Evolutionary conservation across 1,139 yeast genomes (phyloP).

Genomic region (Blastobotrys apis): DNA sequence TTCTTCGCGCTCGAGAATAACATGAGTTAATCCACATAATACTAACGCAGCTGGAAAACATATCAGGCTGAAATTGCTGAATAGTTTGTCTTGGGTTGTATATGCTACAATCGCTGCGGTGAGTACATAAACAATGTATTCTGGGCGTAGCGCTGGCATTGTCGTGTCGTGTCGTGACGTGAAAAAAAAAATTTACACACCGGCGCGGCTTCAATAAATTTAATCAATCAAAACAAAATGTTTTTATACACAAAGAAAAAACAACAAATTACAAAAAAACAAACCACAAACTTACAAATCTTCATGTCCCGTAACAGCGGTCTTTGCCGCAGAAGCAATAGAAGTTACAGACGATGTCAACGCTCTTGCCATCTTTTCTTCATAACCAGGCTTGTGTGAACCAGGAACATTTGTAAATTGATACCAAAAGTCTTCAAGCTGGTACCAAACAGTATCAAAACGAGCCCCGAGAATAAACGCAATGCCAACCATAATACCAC

Average conservation of each 20-base stretch:
- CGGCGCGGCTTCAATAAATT: not conserved
- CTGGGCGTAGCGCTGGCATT: not conserved
- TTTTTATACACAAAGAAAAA: too few species aligned
- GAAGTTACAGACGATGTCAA: not conserved
- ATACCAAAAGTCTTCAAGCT: constrained; percentile 16
- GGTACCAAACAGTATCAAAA: constrained; percentile 25
- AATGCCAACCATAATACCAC: constrained; percentile 26
- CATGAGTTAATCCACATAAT: not conserved
- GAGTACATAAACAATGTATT: not conserved
- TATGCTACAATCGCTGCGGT: not conserved
- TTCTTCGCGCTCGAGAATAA: not conserved
- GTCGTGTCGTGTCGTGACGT: not conserved
- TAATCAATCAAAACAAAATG: not conserved
- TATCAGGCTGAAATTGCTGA: too few species aligned
- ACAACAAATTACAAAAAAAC: not conserved
- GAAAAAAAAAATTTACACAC: not conserved
- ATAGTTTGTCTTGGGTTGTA: not conserved
- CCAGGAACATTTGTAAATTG: constrained; percentile 14
- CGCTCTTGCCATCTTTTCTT: constrained; percentile 3
- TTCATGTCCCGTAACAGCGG: not conserved
- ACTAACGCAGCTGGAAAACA: too few species aligned
- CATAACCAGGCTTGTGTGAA: constrained; percentile 11
- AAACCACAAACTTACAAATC: not conserved
- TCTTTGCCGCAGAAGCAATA: not conserved
- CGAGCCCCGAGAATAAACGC: constrained; percentile 31